These are phyloP conservation scores for Citrus reticulata DNA, from an alignment of 345 rosid species.

Conservation along the genomic window DNA sequence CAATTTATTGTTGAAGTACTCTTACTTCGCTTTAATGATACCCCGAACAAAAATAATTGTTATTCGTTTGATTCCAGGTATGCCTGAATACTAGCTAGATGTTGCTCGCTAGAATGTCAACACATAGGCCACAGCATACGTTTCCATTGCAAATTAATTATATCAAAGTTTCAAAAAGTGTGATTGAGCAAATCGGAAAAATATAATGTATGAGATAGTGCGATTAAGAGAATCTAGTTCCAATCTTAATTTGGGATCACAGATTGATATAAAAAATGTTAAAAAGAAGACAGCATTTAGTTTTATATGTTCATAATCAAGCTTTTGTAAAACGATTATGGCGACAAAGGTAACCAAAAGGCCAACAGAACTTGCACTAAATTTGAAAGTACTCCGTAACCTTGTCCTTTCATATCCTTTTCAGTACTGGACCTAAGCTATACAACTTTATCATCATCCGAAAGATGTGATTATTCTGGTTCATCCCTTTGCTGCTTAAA, in stretches of 20 bases:
- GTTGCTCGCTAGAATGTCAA: not conserved
- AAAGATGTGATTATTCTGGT: not conserved
- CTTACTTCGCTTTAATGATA: too few species aligned
- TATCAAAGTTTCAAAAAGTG: not conserved
- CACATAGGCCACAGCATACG: not conserved
- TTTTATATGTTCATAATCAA: not conserved
- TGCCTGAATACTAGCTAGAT: not conserved
- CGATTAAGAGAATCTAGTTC: slow-evolving; percentile 22
- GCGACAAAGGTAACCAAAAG: not conserved
- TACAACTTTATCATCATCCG: not conserved
- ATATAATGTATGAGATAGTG: slow-evolving; percentile 3
- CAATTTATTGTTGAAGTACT: too few species aligned
- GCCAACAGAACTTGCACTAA: slow-evolving; percentile 5
- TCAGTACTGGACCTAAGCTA: not conserved
- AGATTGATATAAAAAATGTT: not conserved
- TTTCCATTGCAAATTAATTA: not conserved
- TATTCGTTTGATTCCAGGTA: not conserved
- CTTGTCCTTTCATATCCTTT: not conserved
- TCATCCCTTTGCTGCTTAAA: not conserved
- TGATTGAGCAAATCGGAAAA: slow-evolving; percentile 19
- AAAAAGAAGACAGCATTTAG: not conserved
- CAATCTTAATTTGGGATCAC: slow-evolving; percentile 14
- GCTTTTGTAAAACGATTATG: slow-evolving; percentile 8
- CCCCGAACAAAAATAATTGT: not conserved
- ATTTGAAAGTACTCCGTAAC: not conserved